Evolutionary conservation across 2,329 filamentous ascomycete species (phyloP), one percentile per base, ranked within the genome.

Genomic region (Colletotrichum higginsianum): DNA sequence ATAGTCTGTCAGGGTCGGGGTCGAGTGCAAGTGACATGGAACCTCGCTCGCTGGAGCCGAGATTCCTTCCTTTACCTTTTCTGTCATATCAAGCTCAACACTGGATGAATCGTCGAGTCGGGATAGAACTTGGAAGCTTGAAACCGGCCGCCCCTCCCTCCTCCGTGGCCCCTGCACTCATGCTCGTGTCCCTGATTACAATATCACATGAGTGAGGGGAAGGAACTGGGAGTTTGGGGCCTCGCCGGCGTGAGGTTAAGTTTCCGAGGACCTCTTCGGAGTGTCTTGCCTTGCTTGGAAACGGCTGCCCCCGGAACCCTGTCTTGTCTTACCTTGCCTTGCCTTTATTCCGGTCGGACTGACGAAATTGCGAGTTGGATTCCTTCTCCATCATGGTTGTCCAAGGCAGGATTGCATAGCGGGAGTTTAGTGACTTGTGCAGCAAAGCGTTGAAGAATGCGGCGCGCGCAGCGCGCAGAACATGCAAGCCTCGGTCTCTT

Each of bases 361-460:
- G 40, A 47, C 52, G 58, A 63, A 16, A 40, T 53, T 42, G 13
- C 18, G 38, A 35, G 40, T 71, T 70, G 64, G 21, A 63, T 52
- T 58, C 42, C 13, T 52, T 49, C 23, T 26, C 23, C 23, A 26
- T 26, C 26, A 30, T 50, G 47, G 13, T 58, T 52, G 12, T 35
- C 38, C 38, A 26, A 42, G 58, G 35, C 18, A 46, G 53, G 40
- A 60, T 68, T 68, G 44, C 64, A 52, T 68, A 58, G 46, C 49
- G 21, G 26, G 68, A 47, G 52, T 30, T 12, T 18, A 55, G 18
- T 18, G 9, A 30, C 30, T 18, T 38, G 64, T 49, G 63, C 52
- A 40, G 53, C 47, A 44, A 50, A 52, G 65, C 65, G 58, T 71
- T 71, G 65, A 71, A 71, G 68, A 71, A 63, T 71, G 65, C 68